Percentiles rank a stretch among this genome's conserved stretches.
Conservation (phyloP, 805 yeast genomes). For the Lachancea quebecensis region DNA sequence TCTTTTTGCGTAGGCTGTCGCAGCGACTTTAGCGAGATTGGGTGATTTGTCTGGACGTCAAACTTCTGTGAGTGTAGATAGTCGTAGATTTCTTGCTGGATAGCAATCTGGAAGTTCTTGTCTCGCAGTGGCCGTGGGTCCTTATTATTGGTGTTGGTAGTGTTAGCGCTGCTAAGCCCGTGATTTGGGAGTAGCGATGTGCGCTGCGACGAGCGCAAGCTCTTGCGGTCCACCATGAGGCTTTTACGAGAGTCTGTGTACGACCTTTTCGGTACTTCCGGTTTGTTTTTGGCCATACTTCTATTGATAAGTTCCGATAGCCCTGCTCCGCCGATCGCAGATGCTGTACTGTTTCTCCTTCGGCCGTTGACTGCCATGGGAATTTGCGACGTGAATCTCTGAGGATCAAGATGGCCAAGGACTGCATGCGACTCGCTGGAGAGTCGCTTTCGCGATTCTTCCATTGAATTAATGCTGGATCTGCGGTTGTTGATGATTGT, state of each 20-base stretch:
- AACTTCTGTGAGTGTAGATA: conserved; percentile 58
- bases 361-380: conserved; percentile 12
- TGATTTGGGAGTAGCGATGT: conserved; percentile 11
- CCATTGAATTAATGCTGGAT: conserved; percentile 1
- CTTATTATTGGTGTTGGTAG: conserved; percentile 15
- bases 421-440: conserved; percentile 7
- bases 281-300: conserved; percentile 17
- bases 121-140: conserved; percentile 82
- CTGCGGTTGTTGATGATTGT: too few relatives aligned
- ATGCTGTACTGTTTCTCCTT: conserved; percentile 18
- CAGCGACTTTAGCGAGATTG: conserved; percentile 57
- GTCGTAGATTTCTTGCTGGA: conserved; percentile 62
- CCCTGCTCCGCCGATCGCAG: conserved; percentile 14
- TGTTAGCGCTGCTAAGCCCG: neutral
- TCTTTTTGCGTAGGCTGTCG: conserved; percentile 82
- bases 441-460: conserved; percentile 2
- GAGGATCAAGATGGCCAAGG: conserved; percentile 19
- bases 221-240: conserved; percentile 2
- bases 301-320: conserved; percentile 24
- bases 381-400: conserved; percentile 22
- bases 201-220: conserved; percentile 16
- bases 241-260: conserved; percentile 5
- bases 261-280: conserved; percentile 3
- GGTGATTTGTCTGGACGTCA: conserved; percentile 67
- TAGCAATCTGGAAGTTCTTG: conserved; percentile 52